Base-by-base conservation (phyloP, 2,329 filamentous ascomycete species). In the Sporothrix inflata region DNA sequence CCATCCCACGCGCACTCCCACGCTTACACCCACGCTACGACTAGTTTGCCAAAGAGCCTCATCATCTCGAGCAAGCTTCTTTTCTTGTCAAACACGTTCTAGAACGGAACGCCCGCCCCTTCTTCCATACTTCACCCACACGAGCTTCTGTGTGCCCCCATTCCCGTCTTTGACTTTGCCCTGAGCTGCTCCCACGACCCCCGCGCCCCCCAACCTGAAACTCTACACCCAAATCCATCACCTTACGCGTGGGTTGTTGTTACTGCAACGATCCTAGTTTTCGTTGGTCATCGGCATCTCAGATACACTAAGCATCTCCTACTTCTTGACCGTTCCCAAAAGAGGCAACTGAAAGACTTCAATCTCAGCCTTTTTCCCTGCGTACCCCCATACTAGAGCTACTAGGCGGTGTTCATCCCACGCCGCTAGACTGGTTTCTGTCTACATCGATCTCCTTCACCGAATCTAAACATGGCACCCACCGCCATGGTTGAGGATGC, bases 401-500 rank as follows among this genome's bases (percentile, higher is more conserved):
- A 47, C 30, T 21, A 4, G 47, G 51, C 38, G 27, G 53, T 19
- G 24, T 30, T 77, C 75, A 76, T 77, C 75, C 73, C 70, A 67
- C 65, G 55, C 69, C 53, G 57, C 60, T 66, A 65, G 34, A 53
- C 57, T 42, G 21, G 9, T 34, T 55, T 75, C 73, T 74, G 42
- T 70, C 19, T 63, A 30, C 42, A 49, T 49, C 57, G 27, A 61
- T 74, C 74, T 61, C 42, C 42, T 53, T 51, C 24, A 63, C 42
- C 42, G 34, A 47, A n/a, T 53, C 24, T 42, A 24, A 80, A 75
- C 69, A 87, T 87, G 85, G 84, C 85, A 77, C 85, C 85, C 78
- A 84, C 83, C 76, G 85, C 85, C 76, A 83, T 81, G 75, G 78
- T 79, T 77, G 83, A 85, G 76, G 79, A 78, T 73, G 78, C 80